A percentile compares a stretch with the other conserved stretches of the same genome.
Conservation (phyloP, 1,139 yeast genomes). For the Wickerhamomyces sp. region DNA sequence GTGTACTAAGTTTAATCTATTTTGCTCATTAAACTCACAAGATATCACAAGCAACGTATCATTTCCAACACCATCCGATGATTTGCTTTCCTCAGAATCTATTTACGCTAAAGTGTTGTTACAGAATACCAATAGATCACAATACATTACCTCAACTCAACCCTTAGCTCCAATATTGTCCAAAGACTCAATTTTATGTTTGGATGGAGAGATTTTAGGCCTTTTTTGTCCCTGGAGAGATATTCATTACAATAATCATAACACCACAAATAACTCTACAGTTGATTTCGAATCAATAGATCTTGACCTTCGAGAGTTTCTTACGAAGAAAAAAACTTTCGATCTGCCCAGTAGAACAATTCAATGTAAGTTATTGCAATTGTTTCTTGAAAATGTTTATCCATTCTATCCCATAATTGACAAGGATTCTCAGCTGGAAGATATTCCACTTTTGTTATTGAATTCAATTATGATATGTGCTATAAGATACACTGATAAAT, state of each 20-base stretch:
- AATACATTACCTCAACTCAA: slow-evolving; percentile 11
- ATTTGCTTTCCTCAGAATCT: slow-evolving; percentile 1
- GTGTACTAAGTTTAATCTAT: neutral
- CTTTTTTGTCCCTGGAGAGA: slow-evolving; percentile 12
- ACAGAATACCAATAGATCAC: slow-evolving; percentile 6
- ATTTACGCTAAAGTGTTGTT: slow-evolving; percentile 8
- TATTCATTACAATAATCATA: neutral
- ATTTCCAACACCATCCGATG: neutral
- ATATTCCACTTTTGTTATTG: slow-evolving; percentile 6
- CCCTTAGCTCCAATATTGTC: slow-evolving; percentile 12
- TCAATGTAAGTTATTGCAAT: slow-evolving; percentile 2
- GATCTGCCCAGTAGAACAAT: slow-evolving; percentile 4
- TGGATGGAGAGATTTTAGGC: slow-evolving; percentile 12
- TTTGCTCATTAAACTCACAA: neutral
- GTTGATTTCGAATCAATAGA: slow-evolving; percentile 4
- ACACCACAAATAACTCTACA: neutral
- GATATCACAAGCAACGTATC: too few relatives aligned
- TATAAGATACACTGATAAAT: slow-evolving; percentile 3
- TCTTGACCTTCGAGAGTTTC: slow-evolving; percentile 5
- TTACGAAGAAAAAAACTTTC: slow-evolving; percentile 8
- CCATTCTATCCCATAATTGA: slow-evolving; percentile 9
- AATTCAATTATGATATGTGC: slow-evolving; percentile 9
- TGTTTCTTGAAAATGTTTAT: slow-evolving; percentile 7
- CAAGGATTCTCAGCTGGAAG: slow-evolving; percentile 1
- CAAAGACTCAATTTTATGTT: slow-evolving; percentile 8